A percentile compares a stretch with the other conserved stretches of the same genome.
Evolutionary conservation across 129 eudicot genomes (phyloP).

Genomic region (Arctium lappa): DNA sequence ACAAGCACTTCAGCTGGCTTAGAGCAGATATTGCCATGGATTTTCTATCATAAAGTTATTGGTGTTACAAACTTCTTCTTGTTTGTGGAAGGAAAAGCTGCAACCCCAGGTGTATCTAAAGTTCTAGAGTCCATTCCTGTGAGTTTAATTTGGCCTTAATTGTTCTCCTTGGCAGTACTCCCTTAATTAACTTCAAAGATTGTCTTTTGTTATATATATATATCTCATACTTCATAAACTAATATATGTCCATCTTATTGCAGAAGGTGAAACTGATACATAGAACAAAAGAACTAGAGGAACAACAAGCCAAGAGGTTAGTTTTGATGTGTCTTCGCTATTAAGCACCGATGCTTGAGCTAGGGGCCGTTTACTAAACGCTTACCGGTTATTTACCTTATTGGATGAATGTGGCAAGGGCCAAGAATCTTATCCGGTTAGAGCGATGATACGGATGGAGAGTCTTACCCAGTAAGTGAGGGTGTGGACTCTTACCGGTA

Average conservation of each 20-base stretch:
- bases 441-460: no score
- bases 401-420: no score
- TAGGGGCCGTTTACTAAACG: no score
- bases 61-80: slow-evolving; percentile 49
- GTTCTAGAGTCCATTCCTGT: slow-evolving; percentile 52
- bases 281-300: slow-evolving; percentile 58
- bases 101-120: slow-evolving; percentile 40
- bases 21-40: slow-evolving; percentile 60
- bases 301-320: slow-evolving; percentile 57
- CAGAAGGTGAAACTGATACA: slow-evolving; percentile 42
- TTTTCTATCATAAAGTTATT: slow-evolving; percentile 51
- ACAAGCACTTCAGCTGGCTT: slow-evolving; percentile 61
- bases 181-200: background rate
- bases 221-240: background rate
- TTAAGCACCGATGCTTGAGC: background rate
- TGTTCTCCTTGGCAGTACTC: background rate
- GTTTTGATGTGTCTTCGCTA: background rate
- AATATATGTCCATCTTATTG: background rate
- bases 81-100: slow-evolving; percentile 68
- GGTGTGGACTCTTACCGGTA: no score
- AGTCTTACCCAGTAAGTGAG: no score
- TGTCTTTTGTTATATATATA: background rate
- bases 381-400: no score
- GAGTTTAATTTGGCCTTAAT: slow-evolving; percentile 5
- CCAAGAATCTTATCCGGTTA: no score